These are phyloP conservation scores for Trichoderma simmonsii DNA, from an alignment of 2,329 filamentous ascomycete genomes.

Conservation along the genomic window DNA sequence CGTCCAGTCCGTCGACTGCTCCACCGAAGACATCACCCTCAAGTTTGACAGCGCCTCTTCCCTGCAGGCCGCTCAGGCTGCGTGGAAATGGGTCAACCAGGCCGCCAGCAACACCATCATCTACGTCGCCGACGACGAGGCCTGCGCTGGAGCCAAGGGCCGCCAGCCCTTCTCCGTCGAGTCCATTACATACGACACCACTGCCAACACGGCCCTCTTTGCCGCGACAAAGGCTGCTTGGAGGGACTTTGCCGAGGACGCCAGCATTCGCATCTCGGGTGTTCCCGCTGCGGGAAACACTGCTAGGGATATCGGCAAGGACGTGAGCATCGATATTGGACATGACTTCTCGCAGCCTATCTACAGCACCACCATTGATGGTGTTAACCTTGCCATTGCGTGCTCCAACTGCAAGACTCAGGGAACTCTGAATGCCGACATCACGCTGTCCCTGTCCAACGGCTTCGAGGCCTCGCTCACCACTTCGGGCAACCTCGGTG, in stretches of 20 bases:
- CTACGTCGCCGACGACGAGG: slow-evolving; percentile 8
- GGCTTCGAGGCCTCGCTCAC: slow-evolving; percentile 8
- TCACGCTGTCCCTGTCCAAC: slow-evolving; percentile 4
- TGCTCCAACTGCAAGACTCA: slow-evolving; percentile 15
- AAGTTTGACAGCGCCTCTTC: slow-evolving; percentile 4
- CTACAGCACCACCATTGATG: not conserved
- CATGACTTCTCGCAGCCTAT: slow-evolving; percentile 10
- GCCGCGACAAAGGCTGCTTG: not conserved
- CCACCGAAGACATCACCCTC: slow-evolving; percentile 5
- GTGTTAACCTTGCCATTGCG: not conserved
- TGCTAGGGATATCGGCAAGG: not conserved
- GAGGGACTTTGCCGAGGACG: slow-evolving; percentile 8
- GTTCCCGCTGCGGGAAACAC: not conserved
- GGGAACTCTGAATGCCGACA: slow-evolving; percentile 2
- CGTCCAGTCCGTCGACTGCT: slow-evolving; percentile 13
- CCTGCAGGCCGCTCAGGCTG: not conserved
- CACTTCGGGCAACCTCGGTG: slow-evolving; percentile 8
- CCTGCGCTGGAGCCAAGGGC: slow-evolving; percentile 10
- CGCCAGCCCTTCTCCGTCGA: slow-evolving; percentile 16
- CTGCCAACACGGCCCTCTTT: not conserved
- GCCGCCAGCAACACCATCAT: slow-evolving; percentile 2
- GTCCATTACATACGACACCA: slow-evolving; percentile 4
- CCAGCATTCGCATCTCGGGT: slow-evolving; percentile 9
- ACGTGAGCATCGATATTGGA: not conserved
- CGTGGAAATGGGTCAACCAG: slow-evolving; percentile 16